These are phyloP conservation scores for Eugenia klotzschiana DNA, from an alignment of 441 rosid species.

Conservation along the genomic window DNA sequence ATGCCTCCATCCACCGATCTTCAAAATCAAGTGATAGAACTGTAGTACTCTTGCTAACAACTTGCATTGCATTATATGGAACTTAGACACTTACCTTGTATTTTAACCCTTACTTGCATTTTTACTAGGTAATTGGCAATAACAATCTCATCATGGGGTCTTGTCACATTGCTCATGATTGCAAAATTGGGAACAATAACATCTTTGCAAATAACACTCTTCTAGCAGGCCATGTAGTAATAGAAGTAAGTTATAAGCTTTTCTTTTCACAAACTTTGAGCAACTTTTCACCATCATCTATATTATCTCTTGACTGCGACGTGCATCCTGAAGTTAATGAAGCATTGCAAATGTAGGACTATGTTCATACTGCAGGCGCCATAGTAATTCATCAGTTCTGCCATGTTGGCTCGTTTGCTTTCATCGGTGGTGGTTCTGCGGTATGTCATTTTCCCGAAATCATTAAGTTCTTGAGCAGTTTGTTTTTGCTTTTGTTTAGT, in stretches of 20 bases:
- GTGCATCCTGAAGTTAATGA: slow-evolving; percentile 19
- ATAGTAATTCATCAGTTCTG: slow-evolving; percentile 82
- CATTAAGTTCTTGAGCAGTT: background rate
- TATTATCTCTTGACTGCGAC: background rate
- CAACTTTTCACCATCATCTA: background rate
- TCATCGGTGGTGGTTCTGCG: slow-evolving; percentile 90
- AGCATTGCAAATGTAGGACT: slow-evolving; percentile 39
- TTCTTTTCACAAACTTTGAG: background rate
- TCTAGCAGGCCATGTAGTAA: slow-evolving; percentile 83
- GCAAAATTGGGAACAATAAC: slow-evolving; percentile 73
- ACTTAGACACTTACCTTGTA: background rate
- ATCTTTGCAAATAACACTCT: slow-evolving; percentile 82
- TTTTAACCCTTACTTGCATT: slow-evolving; percentile 1
- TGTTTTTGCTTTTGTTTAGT: background rate
- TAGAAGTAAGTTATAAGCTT: slow-evolving; percentile 43
- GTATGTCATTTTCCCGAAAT: slow-evolving; percentile 24
- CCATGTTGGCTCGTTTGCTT: slow-evolving; percentile 62
- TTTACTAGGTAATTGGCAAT: slow-evolving; percentile 60
- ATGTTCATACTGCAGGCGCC: slow-evolving; percentile 75
- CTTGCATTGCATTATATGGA: background rate
- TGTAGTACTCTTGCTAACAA: slow-evolving; percentile 17
- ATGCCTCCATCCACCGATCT: slow-evolving; percentile 74
- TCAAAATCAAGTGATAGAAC: slow-evolving; percentile 63
- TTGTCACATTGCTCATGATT: slow-evolving; percentile 93
- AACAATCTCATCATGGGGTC: slow-evolving; percentile 92